Evolutionary conservation across 768 basidiomycete species (phyloP).

Genomic region (Fibroporia radiculosa): DNA sequence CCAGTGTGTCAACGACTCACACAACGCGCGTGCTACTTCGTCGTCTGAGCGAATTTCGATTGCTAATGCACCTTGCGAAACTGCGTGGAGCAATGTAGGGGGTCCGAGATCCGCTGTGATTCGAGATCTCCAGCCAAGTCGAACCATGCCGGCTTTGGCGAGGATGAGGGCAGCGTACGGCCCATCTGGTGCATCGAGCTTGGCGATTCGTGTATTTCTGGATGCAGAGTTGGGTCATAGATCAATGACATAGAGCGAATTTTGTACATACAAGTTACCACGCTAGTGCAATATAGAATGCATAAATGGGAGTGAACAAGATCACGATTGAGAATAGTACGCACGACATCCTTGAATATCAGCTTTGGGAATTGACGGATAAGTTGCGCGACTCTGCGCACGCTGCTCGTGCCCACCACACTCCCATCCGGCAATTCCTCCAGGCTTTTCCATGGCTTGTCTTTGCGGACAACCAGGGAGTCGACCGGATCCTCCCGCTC

Average conservation of each 20-base stretch:
- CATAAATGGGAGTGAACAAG: not conserved
- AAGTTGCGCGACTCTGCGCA: conserved; percentile 86
- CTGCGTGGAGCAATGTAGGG: conserved; percentile 78
- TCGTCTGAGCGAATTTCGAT: conserved; percentile 78
- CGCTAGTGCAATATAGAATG: conserved; percentile 37
- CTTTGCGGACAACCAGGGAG: conserved; percentile 78
- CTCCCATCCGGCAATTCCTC: conserved; percentile 82
- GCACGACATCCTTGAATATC: conserved; percentile 81
- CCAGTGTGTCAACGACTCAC: conserved; percentile 65
- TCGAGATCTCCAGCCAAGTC: conserved; percentile 67
- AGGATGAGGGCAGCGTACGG: conserved; percentile 86
- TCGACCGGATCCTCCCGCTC: conserved; percentile 88
- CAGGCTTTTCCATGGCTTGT: conserved; percentile 57
- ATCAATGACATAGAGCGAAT: not conserved
- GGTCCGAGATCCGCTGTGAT: conserved; percentile 67
- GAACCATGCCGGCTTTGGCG: conserved; percentile 86
- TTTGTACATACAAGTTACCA: conserved; percentile 69
- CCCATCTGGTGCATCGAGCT: conserved; percentile 78
- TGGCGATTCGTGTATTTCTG: conserved; percentile 85
- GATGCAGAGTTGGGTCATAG: conserved; percentile 6
- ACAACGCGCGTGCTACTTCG: conserved; percentile 48
- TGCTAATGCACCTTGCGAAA: conserved; percentile 89
- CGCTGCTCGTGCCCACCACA: conserved; percentile 93
- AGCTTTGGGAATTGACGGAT: conserved; percentile 69
- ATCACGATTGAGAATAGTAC: conserved; percentile 24